These are phyloP conservation scores for Vigna angularis DNA, from an alignment of 306 rosid species.

Conservation along the genomic window DNA sequence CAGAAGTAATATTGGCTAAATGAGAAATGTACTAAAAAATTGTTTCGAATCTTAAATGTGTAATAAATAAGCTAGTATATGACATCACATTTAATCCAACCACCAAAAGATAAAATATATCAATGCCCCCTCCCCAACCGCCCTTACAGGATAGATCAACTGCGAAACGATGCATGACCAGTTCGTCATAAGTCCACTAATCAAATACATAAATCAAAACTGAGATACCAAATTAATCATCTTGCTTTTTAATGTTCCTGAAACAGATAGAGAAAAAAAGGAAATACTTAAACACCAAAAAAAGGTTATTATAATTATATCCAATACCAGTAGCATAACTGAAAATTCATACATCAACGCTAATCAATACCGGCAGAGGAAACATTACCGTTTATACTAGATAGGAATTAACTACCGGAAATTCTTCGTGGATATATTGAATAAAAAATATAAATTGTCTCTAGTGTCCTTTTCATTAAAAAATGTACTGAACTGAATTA, in stretches of 20 bases:
- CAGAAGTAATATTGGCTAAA: not conserved
- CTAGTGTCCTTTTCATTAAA: not conserved
- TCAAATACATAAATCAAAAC: constrained; percentile 33
- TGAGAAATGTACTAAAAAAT: not conserved
- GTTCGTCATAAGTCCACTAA: constrained; percentile 7
- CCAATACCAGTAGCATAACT: constrained; percentile 11
- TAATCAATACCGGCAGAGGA: not conserved
- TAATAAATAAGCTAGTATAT: constrained; percentile 24
- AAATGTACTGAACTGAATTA: not conserved
- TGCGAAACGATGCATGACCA: not conserved
- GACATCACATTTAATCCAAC: not conserved
- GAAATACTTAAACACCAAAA: too few species aligned
- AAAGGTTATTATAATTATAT: not conserved
- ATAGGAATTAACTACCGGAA: not conserved
- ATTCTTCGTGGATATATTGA: not conserved
- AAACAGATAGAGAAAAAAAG: not conserved
- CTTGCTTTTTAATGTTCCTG: constrained; percentile 40
- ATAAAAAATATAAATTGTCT: not conserved
- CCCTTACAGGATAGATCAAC: not conserved
- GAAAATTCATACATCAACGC: not conserved
- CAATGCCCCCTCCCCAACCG: not conserved
- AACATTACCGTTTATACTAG: not conserved
- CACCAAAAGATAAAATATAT: not conserved
- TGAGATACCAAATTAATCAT: constrained; percentile 24
- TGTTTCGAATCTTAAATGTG: constrained; percentile 4